Base-by-base conservation (phyloP, 208 protist genomes). In the Trichomonas gallinae region DNA sequence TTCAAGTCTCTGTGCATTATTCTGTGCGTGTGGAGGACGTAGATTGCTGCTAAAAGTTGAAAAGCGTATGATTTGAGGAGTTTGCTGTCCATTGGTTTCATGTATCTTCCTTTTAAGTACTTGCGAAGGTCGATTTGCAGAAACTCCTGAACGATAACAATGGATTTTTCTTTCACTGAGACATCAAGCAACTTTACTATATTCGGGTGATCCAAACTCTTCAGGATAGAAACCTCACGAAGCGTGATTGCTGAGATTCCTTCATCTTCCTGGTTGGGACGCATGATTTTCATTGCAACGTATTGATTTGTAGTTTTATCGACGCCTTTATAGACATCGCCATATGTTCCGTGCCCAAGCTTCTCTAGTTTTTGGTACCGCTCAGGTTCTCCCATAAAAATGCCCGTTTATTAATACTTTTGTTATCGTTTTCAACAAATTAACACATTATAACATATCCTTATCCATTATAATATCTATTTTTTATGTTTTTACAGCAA, bases 1-100 rank as follows among this genome's bases (percentile, higher is more conserved):
- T 98, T 98, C 34, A 98, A 51, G 96, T 98, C 98, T 45, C 98
- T 97, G 82, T 97, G 97, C 13, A 97, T 63, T 72, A 97, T 96
- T 96, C 97, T 96, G 46, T 96, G 81, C 17, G 89, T 45, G 82
- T 98, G 97, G 34, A 97, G 42, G 26, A 96, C 44, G n/a, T n/a
- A 96, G 23, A 97, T 85, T 2, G 96, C 97, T n/a, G 36, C 31
- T 0, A 97, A 97, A 23, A 96, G 23, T 26, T 96, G 93, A 82
- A 51, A 96, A 8, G 38, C 46, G 34, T 96, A 96, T 81, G 93
- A 96, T 46, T 44, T 49, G 10, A 82, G 36, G 8, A 96, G 26
- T 13, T 17, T 17, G n/a, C 8, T 10, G 87, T 93, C 87, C 11
- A 93, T 42, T 2, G 87, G 87, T 0, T 38, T n/a, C n/a, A 48